These are phyloP conservation scores for Fusarium buharicum DNA, from an alignment of 2,329 filamentous ascomycete genomes.

Conservation along the genomic window DNA sequence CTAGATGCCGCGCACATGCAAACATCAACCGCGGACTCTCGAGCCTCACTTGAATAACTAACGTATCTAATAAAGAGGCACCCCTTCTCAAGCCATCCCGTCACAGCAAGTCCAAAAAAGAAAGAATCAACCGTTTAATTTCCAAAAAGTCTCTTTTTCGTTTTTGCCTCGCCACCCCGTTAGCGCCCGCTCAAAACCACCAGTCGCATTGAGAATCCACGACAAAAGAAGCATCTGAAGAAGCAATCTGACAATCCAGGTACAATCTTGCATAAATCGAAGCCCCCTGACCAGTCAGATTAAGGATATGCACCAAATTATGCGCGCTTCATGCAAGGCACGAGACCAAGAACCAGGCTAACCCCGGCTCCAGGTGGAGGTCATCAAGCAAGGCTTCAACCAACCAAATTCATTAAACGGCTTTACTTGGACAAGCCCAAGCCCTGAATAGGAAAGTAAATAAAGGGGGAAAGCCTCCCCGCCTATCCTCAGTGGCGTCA, in stretches of 20 bases:
- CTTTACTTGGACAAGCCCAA: constrained; percentile 15
- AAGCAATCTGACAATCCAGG: constrained; percentile 25
- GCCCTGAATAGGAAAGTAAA: constrained; percentile 37
- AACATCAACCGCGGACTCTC: neutral
- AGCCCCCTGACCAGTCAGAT: constrained; percentile 29
- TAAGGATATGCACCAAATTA: constrained; percentile 22
- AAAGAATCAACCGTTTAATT: constrained; percentile 34
- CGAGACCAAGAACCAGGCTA: constrained; percentile 18
- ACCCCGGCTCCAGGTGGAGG: constrained; percentile 27
- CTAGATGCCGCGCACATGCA: neutral
- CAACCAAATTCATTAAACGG: constrained; percentile 31
- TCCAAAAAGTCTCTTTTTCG: constrained; percentile 30
- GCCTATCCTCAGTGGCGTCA: constrained; percentile 37
- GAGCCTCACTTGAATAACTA: neutral
- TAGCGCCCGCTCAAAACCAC: constrained; percentile 31
- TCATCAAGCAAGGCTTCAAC: constrained; percentile 4
- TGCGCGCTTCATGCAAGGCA: constrained; percentile 40
- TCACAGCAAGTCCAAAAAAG: constrained; percentile 4
- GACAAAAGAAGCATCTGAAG: constrained; percentile 7
- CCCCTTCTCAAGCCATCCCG: constrained; percentile 2
- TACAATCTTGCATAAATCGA: constrained; percentile 31
- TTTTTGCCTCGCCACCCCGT: constrained; percentile 28
- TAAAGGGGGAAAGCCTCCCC: constrained; percentile 35
- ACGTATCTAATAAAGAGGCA: neutral
- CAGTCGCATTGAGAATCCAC: constrained; percentile 24